Conservation (phyloP, 441 rosid species). For the Sinapis alba region DNA sequence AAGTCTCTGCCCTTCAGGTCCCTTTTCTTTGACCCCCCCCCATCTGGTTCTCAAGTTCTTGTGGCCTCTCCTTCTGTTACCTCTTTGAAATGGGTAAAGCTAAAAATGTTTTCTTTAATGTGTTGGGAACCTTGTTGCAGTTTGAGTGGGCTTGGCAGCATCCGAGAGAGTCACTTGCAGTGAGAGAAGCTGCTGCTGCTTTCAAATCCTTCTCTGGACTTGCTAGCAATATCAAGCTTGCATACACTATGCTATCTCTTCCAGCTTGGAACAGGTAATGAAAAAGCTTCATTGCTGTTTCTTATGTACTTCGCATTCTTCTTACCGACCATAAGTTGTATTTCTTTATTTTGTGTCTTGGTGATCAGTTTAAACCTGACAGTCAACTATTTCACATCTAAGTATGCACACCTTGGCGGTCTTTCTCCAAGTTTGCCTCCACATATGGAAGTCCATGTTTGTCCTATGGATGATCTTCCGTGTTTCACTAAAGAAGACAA, state of each 20-base stretch:
- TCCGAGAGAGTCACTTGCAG: slow-evolving; percentile 76
- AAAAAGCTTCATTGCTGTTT: not conserved
- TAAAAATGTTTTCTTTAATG: not conserved
- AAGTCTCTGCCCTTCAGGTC: slow-evolving; percentile 94
- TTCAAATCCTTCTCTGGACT: slow-evolving; percentile 82
- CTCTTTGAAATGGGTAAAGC: not conserved
- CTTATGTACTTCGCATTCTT: not conserved
- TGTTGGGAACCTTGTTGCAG: slow-evolving; percentile 46
- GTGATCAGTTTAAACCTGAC: slow-evolving; percentile 63
- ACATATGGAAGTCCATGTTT: slow-evolving; percentile 67
- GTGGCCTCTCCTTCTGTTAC: not conserved
- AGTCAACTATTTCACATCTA: slow-evolving; percentile 80
- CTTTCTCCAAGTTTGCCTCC: slow-evolving; percentile 67
- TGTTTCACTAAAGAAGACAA: slow-evolving; percentile 46
- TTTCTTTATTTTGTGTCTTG: not conserved
- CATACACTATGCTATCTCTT: slow-evolving; percentile 78
- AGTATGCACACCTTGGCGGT: slow-evolving; percentile 54
- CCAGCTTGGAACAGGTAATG: slow-evolving; percentile 76
- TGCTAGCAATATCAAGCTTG: slow-evolving; percentile 82
- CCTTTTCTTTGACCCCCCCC: not conserved
- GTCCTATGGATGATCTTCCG: slow-evolving; percentile 75
- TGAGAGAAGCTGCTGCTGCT: slow-evolving; percentile 75
- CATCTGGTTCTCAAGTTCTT: not conserved
- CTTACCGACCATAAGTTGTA: not conserved
- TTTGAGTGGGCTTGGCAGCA: slow-evolving; percentile 99